Base-by-base conservation (phyloP, 2,329 filamentous ascomycete species). In the Pseudogymnoascus sp. region DNA sequence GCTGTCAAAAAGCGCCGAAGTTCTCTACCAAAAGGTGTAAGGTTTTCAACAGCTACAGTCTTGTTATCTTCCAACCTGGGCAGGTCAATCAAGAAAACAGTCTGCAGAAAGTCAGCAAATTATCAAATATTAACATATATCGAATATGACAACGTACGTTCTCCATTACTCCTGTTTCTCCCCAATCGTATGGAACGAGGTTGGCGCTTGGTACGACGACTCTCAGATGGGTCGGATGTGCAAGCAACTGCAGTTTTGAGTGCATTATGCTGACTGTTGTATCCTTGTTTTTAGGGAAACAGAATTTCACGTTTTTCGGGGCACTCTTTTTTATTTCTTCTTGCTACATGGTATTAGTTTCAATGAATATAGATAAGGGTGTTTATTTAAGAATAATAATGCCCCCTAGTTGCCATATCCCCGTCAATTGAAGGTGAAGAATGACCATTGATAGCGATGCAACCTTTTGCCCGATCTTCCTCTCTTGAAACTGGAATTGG, bases 221-320 rank as follows among this genome's bases (percentile, higher is more conserved):
- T 6, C 95, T 85, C 15, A 97, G 75, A 72, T 92, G 87, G 1
- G 77, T 77, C 0, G 83, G 77, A 69, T 91, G 90, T 69, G 92
- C 93, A n/a, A 97, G 80, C 1, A 97, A 76, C 82, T 96, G 93
- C 46, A 97, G 79, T 73, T 99, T 97, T 60, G 91, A 96, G 75
- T 97, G 95, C 92, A 97, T 96, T 69, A 82, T 87, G 23, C 87
- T 88, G 5, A 85, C 77, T 56, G 83, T 79, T 1, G 85, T 83
- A 42, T 85, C 79, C 90, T 56, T 56, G 97, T 93, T 1, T 83
- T 65, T 82, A 15, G 93, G 93, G 71, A 97, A 96, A 72, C 90
- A 92, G 63, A 87, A 87, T 19, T 83, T 83, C 63, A 96, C 80
- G 60, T 82, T 77, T n/a, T 70, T 67, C 17, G 83, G 83, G 9